Conservation (phyloP, 73 alveolate genomes). For the Urostyla sp. region DNA sequence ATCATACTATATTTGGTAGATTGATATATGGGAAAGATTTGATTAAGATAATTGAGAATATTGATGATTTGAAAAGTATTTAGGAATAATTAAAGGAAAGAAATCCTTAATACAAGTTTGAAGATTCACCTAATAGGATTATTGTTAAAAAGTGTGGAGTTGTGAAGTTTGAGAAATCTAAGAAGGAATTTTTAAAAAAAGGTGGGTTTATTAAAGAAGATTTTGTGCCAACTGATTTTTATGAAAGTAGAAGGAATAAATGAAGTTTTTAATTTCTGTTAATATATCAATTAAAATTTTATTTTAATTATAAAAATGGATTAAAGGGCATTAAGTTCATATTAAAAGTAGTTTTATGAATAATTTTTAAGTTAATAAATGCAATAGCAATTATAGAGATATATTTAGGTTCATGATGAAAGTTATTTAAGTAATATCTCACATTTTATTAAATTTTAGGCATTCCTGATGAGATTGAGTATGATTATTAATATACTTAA, state of each 20-base stretch:
- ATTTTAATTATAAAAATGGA: too few species aligned
- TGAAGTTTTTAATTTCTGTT: conserved; percentile 1
- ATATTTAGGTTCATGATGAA: too few species aligned
- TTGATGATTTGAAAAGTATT: conserved; percentile 23
- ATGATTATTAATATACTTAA: too few species aligned
- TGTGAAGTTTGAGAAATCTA: conserved; percentile 31
- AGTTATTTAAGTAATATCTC: too few species aligned
- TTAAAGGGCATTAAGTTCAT: neutral
- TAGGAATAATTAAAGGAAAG: neutral
- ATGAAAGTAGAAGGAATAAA: conserved; percentile 22
- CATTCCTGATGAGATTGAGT: too few species aligned
- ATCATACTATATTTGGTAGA: conserved; percentile 66
- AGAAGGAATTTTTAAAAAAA: neutral
- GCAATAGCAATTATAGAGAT: too few species aligned
- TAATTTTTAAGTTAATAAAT: neutral
- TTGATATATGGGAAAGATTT: conserved; percentile 25
- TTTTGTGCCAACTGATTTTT: conserved; percentile 48
- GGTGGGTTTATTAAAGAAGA: conserved; percentile 31
- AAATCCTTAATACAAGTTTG: neutral
- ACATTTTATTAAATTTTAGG: too few species aligned
- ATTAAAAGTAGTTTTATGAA: neutral
- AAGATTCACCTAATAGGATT: neutral
- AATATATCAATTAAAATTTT: neutral
- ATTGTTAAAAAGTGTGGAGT: conserved; percentile 49
- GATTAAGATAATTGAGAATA: conserved; percentile 29